Evolutionary conservation across 208 protist species (phyloP), one percentile per base, ranked within the genome.

Genomic region (Phytomonas francai): DNA sequence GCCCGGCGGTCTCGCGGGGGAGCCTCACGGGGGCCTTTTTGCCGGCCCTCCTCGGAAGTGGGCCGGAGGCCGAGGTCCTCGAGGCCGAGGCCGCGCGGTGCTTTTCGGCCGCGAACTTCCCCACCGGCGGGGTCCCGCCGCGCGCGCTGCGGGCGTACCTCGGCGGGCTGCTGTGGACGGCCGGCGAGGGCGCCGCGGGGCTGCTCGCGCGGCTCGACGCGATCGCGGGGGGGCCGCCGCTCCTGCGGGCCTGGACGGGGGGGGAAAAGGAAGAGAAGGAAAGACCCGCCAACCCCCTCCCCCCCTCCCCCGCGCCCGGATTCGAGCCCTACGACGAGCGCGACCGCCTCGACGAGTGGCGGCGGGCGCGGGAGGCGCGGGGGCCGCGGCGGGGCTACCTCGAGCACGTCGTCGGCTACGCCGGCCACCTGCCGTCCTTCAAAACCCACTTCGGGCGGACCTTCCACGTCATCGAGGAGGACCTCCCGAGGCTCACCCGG

Each of bases 391-490:
- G 64, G 8, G 74, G 59, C 68, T 95, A 95, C 69, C 65, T 75
- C 59, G 76, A 77, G 34, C 86, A 88, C 73, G 59, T 82, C 16
- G 83, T 84, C 29, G 90, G 90, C 32, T 95, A 95, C 72, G 66
- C 45, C 12, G 90, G 90, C 0, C 90, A 95, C 81, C 60, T 95
- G 45, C 90, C 90, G 19, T 81, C 84, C 70, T 92, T 80, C 65
- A 61, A 71, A 57, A 83, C 80, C 60, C 88, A 81, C 75, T 93
- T 93, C 78, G 90, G 90, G 11, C 84, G 86, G 30, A 92, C 90
- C 12, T 95, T 95, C 65, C 90, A 95, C 68, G 72, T 88, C 8
- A 92, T 95, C 49, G 90, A 95, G 73, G 90, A 93, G 77, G 83
- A 88, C 45, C 72, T 93, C 33, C 90, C 90, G 59, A 68, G 80